These are phyloP conservation scores for Xylaria telfairii DNA, from an alignment of 495 filamentous ascomycete species.

Conservation along the genomic window DNA sequence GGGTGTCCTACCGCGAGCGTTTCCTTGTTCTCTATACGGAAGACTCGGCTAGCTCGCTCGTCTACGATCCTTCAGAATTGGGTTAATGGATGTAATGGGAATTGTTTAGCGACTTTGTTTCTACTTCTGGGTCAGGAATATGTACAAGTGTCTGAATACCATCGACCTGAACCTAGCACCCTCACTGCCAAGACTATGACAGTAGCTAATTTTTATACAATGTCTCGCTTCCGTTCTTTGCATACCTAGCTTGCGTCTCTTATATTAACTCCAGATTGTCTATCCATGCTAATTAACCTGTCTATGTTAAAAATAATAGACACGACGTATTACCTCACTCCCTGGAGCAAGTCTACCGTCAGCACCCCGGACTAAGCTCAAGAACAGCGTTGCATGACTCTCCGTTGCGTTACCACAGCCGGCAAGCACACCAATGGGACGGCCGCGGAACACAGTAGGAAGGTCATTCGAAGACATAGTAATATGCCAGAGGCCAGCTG, in stretches of 20 bases:
- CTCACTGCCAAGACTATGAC: neutral
- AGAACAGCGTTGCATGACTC: conserved; percentile 6
- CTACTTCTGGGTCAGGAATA: neutral
- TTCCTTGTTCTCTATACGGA: neutral
- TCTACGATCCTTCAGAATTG: neutral
- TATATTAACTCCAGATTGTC: neutral
- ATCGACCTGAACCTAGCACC: neutral
- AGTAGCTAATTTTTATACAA: neutral
- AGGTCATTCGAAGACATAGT: conserved; percentile 7
- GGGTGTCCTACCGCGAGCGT: neutral
- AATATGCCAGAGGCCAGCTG: neutral
- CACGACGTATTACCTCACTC: neutral
- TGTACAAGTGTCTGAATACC: neutral
- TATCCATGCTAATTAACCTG: neutral
- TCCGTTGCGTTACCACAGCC: conserved; percentile 6
- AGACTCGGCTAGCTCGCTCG: neutral
- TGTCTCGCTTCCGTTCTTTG: neutral
- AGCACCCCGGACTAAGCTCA: conserved; percentile 6
- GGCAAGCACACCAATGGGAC: neutral
- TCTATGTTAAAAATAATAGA: neutral
- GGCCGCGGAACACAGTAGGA: neutral
- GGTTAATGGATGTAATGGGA: neutral
- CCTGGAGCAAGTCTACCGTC: neutral
- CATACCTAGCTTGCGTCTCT: neutral
- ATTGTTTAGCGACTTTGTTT: neutral